Percentiles rank a stretch among this genome's conserved stretches.
Conservation (phyloP, 2,329 filamentous ascomycete genomes). For the Sporothrix inflata region DNA sequence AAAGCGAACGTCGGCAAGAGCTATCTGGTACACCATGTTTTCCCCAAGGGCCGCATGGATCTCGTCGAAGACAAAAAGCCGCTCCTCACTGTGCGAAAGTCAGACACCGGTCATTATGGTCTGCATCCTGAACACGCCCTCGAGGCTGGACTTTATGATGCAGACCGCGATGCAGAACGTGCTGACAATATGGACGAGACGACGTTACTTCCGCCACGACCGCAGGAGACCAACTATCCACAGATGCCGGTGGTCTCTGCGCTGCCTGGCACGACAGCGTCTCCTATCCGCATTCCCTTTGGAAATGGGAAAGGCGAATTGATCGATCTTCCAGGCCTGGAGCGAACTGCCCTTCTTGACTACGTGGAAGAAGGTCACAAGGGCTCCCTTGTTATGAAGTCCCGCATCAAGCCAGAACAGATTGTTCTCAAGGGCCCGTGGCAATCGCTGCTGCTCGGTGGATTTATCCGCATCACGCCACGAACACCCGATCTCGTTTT, state of each 20-base stretch:
- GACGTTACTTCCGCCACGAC: constrained; percentile 75
- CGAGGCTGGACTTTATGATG: constrained; percentile 34
- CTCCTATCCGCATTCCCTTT: constrained; percentile 90
- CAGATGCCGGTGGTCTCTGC: constrained; percentile 84
- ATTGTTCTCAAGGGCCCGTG: constrained; percentile 68
- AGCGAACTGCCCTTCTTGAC: constrained; percentile 71
- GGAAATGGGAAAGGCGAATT: constrained; percentile 85
- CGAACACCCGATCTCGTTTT: constrained; percentile 66
- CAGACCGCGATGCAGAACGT: constrained; percentile 38
- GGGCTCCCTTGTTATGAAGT: constrained; percentile 74
- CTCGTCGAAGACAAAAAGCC: constrained; percentile 20
- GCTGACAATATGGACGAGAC: constrained; percentile 44
- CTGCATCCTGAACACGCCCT: constrained; percentile 19
- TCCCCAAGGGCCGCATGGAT: constrained; percentile 71
- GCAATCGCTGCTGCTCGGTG: constrained; percentile 81
- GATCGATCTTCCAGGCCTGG: constrained; percentile 87
- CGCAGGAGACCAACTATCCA: constrained; percentile 74
- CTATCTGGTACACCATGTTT: constrained; percentile 82
- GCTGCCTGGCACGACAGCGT: constrained; percentile 90
- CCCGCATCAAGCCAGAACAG: constrained; percentile 73
- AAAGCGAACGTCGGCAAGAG: constrained; percentile 99
- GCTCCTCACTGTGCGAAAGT: not conserved
- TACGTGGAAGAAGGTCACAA: constrained; percentile 70
- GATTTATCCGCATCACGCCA: constrained; percentile 86
- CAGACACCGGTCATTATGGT: constrained; percentile 14